Evolutionary conservation across 192 early-diverging fungal genomes (phyloP).

Genomic region (Diversispora epigaea): DNA sequence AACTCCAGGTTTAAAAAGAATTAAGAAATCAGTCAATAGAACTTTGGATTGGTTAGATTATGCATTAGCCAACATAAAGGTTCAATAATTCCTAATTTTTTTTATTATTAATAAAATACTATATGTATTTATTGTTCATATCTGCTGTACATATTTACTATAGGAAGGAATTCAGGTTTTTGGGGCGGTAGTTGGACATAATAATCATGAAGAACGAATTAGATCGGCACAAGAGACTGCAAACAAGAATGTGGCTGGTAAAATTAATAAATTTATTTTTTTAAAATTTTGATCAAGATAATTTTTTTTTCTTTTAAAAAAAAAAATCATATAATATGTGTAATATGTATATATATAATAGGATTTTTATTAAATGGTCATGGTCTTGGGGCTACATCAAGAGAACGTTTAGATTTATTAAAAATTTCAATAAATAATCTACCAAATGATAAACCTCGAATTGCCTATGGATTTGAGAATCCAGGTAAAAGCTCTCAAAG

Average conservation of each 20-base stretch:
- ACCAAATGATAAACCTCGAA: constrained; percentile 54
- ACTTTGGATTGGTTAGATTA: constrained; percentile 53
- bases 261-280: neutral
- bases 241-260: constrained; percentile 46
- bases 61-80: constrained; percentile 38
- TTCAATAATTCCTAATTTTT: constrained; percentile 9
- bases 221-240: constrained; percentile 48
- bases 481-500: constrained; percentile 42
- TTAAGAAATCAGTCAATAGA: constrained; percentile 48
- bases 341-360: neutral
- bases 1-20: constrained; percentile 43
- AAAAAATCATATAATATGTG: neutral
- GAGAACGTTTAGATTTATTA: constrained; percentile 41
- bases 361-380: constrained; percentile 55
- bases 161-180: constrained; percentile 45
- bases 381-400: constrained; percentile 34
- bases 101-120: neutral
- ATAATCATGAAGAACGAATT: constrained; percentile 47
- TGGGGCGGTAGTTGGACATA: constrained; percentile 49
- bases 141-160: neutral
- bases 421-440: constrained; percentile 50
- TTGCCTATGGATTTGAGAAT: constrained; percentile 52
- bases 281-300: constrained; percentile 1
- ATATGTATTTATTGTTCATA: neutral
- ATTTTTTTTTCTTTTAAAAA: neutral